Conservation (phyloP, 2,329 filamentous ascomycete genomes). For the Cytospora mali region DNA sequence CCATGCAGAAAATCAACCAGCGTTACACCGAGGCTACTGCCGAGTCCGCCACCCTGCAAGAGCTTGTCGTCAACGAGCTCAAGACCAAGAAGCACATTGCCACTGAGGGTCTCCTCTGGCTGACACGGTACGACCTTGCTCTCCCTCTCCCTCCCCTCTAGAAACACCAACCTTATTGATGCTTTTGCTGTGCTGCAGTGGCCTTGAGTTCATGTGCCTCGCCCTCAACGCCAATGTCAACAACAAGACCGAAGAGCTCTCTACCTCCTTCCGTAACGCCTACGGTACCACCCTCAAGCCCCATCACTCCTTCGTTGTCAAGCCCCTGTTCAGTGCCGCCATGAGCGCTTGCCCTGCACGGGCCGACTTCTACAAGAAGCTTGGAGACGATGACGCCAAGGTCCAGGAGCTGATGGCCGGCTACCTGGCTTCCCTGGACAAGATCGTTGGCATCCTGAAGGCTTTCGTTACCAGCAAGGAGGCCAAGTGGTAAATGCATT, state of each 20-base stretch:
- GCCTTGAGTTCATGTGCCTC: conserved; percentile 89
- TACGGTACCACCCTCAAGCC: conserved; percentile 89
- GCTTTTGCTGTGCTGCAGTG: conserved; percentile 58
- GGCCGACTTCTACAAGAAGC: conserved; percentile 88
- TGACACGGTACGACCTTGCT: conserved; percentile 68
- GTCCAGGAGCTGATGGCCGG: conserved; percentile 65
- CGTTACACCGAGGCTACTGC: conserved; percentile 76
- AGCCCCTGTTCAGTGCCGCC: conserved; percentile 89
- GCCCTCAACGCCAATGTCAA: conserved; percentile 77
- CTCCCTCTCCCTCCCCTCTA: not conserved
- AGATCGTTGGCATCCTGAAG: conserved; percentile 75
- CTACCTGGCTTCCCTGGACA: conserved; percentile 79
- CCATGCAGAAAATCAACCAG: conserved; percentile 78
- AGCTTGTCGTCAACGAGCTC: conserved; percentile 82
- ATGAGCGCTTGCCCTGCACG: conserved; percentile 94
- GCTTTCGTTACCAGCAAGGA: conserved; percentile 58
- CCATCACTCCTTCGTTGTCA: conserved; percentile 85
- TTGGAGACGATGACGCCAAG: conserved; percentile 66
- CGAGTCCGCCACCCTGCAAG: conserved; percentile 83
- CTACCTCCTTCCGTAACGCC: conserved; percentile 81
- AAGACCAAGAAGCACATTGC: conserved; percentile 87
- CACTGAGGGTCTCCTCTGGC: conserved; percentile 88
- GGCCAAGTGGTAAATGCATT: conserved; percentile 55
- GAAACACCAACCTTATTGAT: not conserved
- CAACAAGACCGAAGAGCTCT: conserved; percentile 72